These are phyloP conservation scores for Trichoderma harzianum DNA, from an alignment of 2,329 filamentous ascomycete genomes.

Conservation along the genomic window DNA sequence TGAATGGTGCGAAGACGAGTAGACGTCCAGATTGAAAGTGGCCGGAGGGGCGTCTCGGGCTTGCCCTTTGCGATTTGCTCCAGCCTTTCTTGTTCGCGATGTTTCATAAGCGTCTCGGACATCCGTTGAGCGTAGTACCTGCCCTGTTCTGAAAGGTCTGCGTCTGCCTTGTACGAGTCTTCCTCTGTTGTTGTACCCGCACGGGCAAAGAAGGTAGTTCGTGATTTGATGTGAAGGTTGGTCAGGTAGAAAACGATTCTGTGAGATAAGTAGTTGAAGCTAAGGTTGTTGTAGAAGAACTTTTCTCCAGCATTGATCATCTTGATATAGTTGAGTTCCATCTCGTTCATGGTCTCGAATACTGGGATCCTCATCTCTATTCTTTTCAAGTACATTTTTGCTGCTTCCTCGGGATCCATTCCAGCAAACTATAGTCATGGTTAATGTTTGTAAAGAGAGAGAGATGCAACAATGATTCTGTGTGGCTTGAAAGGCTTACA, in stretches of 20 bases:
- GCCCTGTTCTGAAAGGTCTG: slow-evolving; percentile 76
- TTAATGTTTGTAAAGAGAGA: slow-evolving; percentile 7
- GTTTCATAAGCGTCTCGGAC: slow-evolving; percentile 76
- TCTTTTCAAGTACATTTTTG: slow-evolving; percentile 83
- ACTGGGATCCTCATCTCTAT: slow-evolving; percentile 92
- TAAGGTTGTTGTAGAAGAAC: slow-evolving; percentile 94
- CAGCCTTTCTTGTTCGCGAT: slow-evolving; percentile 77
- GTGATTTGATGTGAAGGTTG: slow-evolving; percentile 93
- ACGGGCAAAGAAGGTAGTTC: slow-evolving; percentile 88
- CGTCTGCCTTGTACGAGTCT: slow-evolving; percentile 89
- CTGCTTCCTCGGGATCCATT: slow-evolving; percentile 89
- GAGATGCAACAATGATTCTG: not conserved
- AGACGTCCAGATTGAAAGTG: slow-evolving; percentile 90
- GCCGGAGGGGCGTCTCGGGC: slow-evolving; percentile 65
- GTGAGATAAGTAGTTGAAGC: slow-evolving; percentile 93
- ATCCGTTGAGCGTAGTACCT: slow-evolving; percentile 78
- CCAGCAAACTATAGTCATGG: slow-evolving; percentile 65
- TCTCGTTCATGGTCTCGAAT: slow-evolving; percentile 95
- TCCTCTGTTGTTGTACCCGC: slow-evolving; percentile 84
- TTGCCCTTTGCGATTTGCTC: slow-evolving; percentile 67
- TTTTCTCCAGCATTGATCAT: slow-evolving; percentile 97
- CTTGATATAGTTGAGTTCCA: slow-evolving; percentile 94
- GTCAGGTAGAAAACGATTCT: slow-evolving; percentile 98
- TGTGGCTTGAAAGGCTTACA: slow-evolving; percentile 45
- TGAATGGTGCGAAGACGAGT: slow-evolving; percentile 87